phyloP scores from a whole-genome alignment of 495 filamentous ascomycete species.

The Letharia lupina region DNA sequence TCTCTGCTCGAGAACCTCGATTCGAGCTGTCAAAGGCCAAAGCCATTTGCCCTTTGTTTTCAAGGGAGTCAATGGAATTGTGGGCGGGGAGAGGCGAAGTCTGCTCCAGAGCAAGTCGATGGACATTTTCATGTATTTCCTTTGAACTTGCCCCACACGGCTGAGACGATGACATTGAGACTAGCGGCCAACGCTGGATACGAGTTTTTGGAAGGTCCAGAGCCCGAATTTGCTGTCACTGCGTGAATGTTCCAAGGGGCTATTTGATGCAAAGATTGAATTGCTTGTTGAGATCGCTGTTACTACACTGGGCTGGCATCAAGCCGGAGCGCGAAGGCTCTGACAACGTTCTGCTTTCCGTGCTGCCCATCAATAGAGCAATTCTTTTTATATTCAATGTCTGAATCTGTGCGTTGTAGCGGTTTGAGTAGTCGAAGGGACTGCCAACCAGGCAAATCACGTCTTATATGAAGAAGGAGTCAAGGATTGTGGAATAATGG shows the following conservation, averaged over 20 bases:
- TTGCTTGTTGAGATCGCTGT: not conserved
- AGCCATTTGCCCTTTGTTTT: not conserved
- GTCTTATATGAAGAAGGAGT: not conserved
- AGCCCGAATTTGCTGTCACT: not conserved
- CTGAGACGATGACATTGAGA: slow-evolving; percentile 1
- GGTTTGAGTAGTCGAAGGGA: not conserved
- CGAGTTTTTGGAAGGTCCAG: not conserved
- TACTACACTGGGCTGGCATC: not conserved
- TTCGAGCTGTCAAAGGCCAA: not conserved
- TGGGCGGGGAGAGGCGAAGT: not conserved
- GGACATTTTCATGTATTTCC: not conserved
- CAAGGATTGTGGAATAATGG: not conserved
- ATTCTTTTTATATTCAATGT: too few relatives aligned
- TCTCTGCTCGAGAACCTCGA: not conserved
- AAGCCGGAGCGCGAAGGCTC: not conserved
- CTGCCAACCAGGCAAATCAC: not conserved
- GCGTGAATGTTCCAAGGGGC: not conserved
- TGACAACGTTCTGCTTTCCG: not conserved
- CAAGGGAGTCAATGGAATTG: not conserved
- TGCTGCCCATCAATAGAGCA: not conserved
- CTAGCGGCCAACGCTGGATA: not conserved
- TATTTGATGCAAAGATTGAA: not conserved
- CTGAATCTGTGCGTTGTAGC: not conserved
- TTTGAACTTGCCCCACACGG: not conserved
- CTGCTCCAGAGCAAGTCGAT: not conserved